Conservation (phyloP, 768 basidiomycete species). For the Coprinopsis strossmayeri region DNA sequence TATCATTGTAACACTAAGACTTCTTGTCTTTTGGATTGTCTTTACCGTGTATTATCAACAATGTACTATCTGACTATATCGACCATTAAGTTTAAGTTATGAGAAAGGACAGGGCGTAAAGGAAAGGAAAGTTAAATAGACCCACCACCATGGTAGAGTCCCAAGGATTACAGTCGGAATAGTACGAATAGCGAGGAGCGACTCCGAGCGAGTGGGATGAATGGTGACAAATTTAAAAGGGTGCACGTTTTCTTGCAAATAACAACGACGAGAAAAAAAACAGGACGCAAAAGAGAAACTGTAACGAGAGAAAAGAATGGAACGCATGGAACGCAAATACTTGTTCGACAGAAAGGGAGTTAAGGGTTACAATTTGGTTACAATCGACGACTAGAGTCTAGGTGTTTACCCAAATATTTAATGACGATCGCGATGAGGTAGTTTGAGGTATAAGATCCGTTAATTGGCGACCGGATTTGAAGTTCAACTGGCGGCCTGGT, state of each 20-base stretch:
- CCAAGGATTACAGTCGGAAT: background rate
- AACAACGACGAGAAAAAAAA: background rate
- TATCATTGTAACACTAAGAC: background rate
- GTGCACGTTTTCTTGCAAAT: background rate
- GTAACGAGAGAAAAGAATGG: background rate
- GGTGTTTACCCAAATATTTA: background rate
- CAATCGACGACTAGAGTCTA: background rate
- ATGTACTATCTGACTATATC: background rate
- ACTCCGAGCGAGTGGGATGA: background rate
- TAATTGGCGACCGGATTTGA: constrained; percentile 46
- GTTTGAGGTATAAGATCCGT: constrained; percentile 20
- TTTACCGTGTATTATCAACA: background rate
- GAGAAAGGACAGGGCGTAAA: background rate
- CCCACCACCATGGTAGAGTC: background rate
- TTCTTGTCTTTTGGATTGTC: background rate
- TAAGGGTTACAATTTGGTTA: background rate
- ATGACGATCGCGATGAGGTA: constrained; percentile 2
- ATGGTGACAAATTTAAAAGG: background rate
- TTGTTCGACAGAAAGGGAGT: too few species aligned
- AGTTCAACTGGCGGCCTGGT: constrained; percentile 65
- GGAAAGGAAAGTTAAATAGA: background rate
- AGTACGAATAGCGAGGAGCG: too few species aligned
- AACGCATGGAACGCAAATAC: background rate
- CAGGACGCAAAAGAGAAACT: background rate
- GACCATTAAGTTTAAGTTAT: background rate